Evolutionary conservation across 2,329 filamentous ascomycete species (phyloP), one percentile per base, ranked within the genome.

Genomic region (Albophoma yamanashiensis): DNA sequence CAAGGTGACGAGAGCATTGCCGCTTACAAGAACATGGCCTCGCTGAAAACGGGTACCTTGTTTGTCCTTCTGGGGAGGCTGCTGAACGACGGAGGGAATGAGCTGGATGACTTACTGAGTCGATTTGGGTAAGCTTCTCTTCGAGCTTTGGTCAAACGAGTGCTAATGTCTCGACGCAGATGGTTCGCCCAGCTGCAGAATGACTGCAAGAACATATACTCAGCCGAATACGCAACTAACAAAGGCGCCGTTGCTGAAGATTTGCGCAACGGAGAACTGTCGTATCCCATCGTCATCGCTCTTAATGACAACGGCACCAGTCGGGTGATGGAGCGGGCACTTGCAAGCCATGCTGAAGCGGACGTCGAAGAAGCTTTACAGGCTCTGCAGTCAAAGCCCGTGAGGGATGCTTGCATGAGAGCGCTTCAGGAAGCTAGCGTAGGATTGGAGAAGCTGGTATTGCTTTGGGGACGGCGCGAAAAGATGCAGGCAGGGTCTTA

Each of bases 161-260:
- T 50, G 11, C 40, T 50, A 56, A 59, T 22, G 5, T 5, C 8
- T 8, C 25, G 38, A 4, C 15, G 2, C 34, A 64, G 62, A 7
- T 64, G 62, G 62, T 64, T 60, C 22, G 61, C 62, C 0, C 62
- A 64, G 39, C 42, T 64, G 5, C 62, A 64, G 53, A 64, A 64
- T 36, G 62, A 64, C 53, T 64, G 62, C 62, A 64, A 64, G 39
- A 64, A 64, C 53, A 61, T 64, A 14, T 64, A 64, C 25, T 64
- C 62, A 14, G 34, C 39, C 14, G 62, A 64, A 47, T 64, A 64
- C 42, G 59, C 59, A 20, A 42, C 17, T 53, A 62, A 62, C 56
- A 64, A 64, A 47, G 62, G 62, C 1, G 56, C 61, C 14, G 53
- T 64, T 45, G 62, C 61, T 3, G 62, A 64, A 45, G 62, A 64